Evolutionary conservation across 805 yeast genomes (phyloP).

Genomic region (Nakazawaea sp.): DNA sequence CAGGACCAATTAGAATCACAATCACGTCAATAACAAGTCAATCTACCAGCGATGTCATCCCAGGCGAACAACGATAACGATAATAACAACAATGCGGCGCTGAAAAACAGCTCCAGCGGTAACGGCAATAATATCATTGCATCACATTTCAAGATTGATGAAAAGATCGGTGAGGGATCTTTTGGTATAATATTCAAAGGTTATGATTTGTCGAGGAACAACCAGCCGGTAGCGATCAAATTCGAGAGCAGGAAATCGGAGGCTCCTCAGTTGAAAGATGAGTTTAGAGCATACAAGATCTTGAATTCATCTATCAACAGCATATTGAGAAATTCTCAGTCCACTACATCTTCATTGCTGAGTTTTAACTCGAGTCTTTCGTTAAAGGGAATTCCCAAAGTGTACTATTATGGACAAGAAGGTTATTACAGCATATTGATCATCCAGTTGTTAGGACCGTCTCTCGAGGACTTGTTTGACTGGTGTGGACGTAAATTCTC

Average conservation of each 20-base stretch:
- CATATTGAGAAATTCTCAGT: conserved; percentile 14
- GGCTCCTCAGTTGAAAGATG: conserved; percentile 80
- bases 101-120: neutral
- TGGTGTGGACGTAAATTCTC: conserved; percentile 80
- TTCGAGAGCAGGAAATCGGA: conserved; percentile 77
- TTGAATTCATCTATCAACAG: conserved; percentile 45
- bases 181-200: conserved; percentile 85
- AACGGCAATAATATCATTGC: conserved; percentile 31
- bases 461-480: conserved; percentile 76
- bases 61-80: neutral
- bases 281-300: conserved; percentile 70
- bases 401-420: conserved; percentile 80
- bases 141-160: conserved; percentile 71
- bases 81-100: neutral
- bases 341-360: neutral
- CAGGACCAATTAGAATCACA: neutral
- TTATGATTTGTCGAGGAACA: conserved; percentile 57
- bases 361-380: conserved; percentile 17
- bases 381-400: conserved; percentile 67
- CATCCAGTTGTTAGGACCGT: conserved; percentile 77
- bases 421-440: conserved; percentile 75
- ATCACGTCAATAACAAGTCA: neutral
- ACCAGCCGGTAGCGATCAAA: conserved; percentile 63
- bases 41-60: neutral
- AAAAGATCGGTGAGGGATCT: conserved; percentile 83